Evolutionary conservation across 108 stramenopile genomes (phyloP), one percentile per base, ranked within the genome.

Genomic region (Skeletonema costatum): DNA sequence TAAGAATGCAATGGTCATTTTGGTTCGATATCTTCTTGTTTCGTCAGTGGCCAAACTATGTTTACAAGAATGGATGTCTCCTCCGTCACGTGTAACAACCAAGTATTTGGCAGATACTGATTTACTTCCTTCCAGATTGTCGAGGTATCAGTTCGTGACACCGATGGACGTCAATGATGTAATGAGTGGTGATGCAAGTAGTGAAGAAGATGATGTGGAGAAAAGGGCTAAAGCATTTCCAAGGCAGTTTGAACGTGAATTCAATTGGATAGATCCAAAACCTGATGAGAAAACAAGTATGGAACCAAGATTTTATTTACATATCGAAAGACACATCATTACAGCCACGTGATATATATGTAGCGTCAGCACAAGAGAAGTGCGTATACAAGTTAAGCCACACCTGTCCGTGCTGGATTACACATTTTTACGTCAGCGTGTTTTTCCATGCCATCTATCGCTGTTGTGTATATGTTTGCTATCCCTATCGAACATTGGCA

Each of bases 11-110:
- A 56, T 30, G 39, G 13, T 33, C 12, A 19, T 75, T 59, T 44
- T 29, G 53, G 71, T 56, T 50, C 79, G 32, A 50, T 85, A 9
- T 35, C 75, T 7, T 67, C 7, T 74, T 32, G 14, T 86, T 1
- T 79, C 64, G 33, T 56, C 79, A 2, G 3, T 84, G 10, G 35
- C 80, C 30, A 73, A 65, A 31, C 19, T 82, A 0, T 36, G 63
- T 3, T 42, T 91, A 10, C 94, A 95, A 75, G 94, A 95, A 38
- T 17, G 70, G n/a, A 73, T 87, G 16, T 68, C 66, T 4, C 73
- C 68, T 10, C 91, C 94, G 2, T 86, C 88, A 2, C 78, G 92
- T n/a, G 82, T 91, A 2, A 80, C 90, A 2, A 87, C 80, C 19
- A 25, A 71, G 11, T 64, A 64, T 25, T 69, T 95, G 53, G 31